These are phyloP conservation scores for Leccinum angustisporum DNA, from an alignment of 1,284 basidiomycete genomes.

Conservation along the genomic window DNA sequence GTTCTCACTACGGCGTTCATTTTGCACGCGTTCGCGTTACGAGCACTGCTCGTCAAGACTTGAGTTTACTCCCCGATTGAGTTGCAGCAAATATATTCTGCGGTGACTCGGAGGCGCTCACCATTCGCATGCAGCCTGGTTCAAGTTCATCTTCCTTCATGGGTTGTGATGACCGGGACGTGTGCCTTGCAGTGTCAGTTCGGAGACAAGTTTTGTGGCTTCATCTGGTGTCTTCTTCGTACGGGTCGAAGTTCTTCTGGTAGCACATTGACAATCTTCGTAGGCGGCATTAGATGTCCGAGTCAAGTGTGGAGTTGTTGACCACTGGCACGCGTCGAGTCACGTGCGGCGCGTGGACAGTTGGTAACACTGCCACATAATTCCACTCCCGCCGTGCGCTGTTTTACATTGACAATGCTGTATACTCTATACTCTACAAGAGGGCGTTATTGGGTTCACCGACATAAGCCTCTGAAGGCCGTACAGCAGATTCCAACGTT, in stretches of 20 bases:
- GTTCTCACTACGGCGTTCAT: too few relatives aligned
- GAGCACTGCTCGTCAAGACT: too few relatives aligned
- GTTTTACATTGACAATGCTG: background rate
- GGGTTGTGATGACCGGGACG: conserved; percentile 3
- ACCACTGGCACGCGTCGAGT: background rate
- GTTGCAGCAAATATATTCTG: conserved; percentile 50
- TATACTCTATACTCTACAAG: conserved; percentile 4
- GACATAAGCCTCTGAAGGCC: conserved; percentile 19
- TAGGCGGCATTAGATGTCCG: conserved; percentile 9
- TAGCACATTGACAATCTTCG: conserved; percentile 6
- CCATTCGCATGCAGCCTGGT: conserved; percentile 51
- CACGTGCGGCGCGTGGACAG: conserved; percentile 6
- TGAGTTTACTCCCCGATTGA: too few relatives aligned
- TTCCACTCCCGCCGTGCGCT: background rate
- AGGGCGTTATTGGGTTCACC: conserved; percentile 16
- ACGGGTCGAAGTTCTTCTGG: conserved; percentile 15
- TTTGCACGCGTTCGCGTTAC: too few relatives aligned
- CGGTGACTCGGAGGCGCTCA: conserved; percentile 52
- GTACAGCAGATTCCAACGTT: conserved; percentile 11
- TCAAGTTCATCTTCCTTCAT: conserved; percentile 24
- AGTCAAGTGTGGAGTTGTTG: too few relatives aligned
- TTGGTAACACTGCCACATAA: background rate
- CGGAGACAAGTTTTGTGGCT: conserved; percentile 11
- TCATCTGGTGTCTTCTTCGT: conserved; percentile 10
- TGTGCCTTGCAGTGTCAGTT: conserved; percentile 2